Evolutionary conservation across 164 flowering plant species (phyloP), one percentile per base, ranked within the genome.

Genomic region (Piper betle): DNA sequence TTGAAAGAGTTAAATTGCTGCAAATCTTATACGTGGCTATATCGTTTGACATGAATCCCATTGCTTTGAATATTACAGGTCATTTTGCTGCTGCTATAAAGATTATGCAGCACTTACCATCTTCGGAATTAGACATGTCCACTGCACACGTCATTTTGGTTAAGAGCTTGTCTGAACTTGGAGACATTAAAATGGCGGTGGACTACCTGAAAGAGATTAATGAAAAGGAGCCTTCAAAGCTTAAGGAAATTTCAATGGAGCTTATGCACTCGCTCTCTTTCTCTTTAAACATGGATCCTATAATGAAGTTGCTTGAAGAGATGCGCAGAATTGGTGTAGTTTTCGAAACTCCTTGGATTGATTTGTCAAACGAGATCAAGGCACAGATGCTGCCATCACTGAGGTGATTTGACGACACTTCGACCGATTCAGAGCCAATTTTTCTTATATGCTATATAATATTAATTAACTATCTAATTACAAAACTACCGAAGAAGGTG

Each of bases 111-210:
- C 68, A 68, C 57, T 69, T 74, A 37, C 25, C 64, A 7, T 55
- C 60, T 50, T 57, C 39, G 56, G 75, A 75, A 50, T 2, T 72
- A 50, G 72, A 63, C 59, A 65, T 62, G 57, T 39, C 67, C 52
- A 72, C 71, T 37, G 67, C 83, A 48, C 85, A 91, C 71, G 77
- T 76, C 12, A 69, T 72, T 59, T 70, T 91, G 64, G 76, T 91
- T 55, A 84, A 79, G 72, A 78, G 59, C 69, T 71, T 88, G 58
- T 84, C 74, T 10, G 86, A 85, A 55, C 77, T 83, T 57, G 78
- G 73, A 58, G 82, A 88, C 72, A 40, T 77, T 59, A 48, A 69
- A 25, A 67, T 79, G 68, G 93, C 89, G 50, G 59, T 69, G 20
- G 75, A 82, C 53, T 93, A 88, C 66, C 20, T 87, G 16, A 62